Base-by-base conservation (phyloP, 345 rosid genomes). In the Gossypium mustelinum region DNA sequence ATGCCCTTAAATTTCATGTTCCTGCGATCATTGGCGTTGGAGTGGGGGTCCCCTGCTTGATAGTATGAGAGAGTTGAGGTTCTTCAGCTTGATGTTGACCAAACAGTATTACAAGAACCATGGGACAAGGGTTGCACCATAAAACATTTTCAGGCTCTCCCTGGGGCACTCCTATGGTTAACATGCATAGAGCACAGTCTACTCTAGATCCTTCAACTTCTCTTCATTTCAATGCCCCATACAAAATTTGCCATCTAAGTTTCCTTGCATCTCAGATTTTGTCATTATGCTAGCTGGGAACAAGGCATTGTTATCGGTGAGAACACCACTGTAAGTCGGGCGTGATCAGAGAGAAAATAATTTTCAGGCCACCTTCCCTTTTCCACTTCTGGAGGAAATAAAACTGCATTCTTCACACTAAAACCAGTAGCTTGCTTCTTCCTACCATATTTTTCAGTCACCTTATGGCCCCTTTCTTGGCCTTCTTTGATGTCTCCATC, bases 271-370 rank as follows among this genome's bases (percentile, higher is more conserved):
- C 67, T 45, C 43, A 2, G 7, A 48, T 60, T 75, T 69, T 75
- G 72, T 83, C 82, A 81, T 58, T 81, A 80, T 71, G 81, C 77
- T 65, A 77, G 70, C 59, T 77, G 85, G 58, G 86, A 85, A 65
- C 85, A 75, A 50, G 87, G 90, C 89, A 91, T 85, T 80, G 80
- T 81, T 74, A 87, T 85, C 2, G 94, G 97, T 0, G 91, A 88
- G 80, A 91, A 87, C 47, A 88, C 92, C 20, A 87, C 94, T 0
- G 94, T 91, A 17, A 91, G 94, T 45, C 88, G 82, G 12, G 94
- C 94, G 73, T 89, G 97, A 55, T 91, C 94, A 2, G 97, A 91
- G 14, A 91, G 92, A 24, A 87, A 88, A 81, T 89, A 91, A 62
- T 89, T 82, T 77, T 89, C 86, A 0, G 97, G 97, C 94, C 92